Percentiles rank a stretch among this genome's conserved stretches.
Conservation (phyloP, 225 moss, liverwort and hornwort genomes). For the Sphagnum tenellum region DNA sequence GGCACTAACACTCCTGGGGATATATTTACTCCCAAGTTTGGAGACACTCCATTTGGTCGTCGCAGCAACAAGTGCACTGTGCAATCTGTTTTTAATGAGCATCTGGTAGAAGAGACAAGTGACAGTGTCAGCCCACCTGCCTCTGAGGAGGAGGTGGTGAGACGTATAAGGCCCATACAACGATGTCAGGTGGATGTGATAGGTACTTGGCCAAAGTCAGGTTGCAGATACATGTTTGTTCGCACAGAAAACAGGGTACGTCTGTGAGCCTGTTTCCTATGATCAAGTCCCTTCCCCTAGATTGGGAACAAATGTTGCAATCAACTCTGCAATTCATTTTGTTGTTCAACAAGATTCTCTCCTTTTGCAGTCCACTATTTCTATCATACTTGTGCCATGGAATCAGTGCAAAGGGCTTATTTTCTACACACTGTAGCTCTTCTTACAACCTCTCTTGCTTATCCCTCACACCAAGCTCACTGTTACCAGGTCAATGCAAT, state of each 20-base stretch:
- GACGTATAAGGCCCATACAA: slow-evolving; percentile 51
- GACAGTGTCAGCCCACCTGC: slow-evolving; percentile 13
- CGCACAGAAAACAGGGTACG: slow-evolving; percentile 56
- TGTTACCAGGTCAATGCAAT: slow-evolving; percentile 40
- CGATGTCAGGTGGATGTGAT: slow-evolving; percentile 57
- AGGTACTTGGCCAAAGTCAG: slow-evolving; percentile 31
- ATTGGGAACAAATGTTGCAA: too few species aligned
- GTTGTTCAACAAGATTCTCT: too few species aligned
- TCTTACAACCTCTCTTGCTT: not conserved
- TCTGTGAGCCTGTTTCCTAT: not conserved
- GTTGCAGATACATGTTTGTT: slow-evolving; percentile 66
- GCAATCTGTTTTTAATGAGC: slow-evolving; percentile 42
- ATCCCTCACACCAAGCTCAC: not conserved
- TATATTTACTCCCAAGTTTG: slow-evolving; percentile 27
- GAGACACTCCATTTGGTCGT: slow-evolving; percentile 62
- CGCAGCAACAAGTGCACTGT: slow-evolving; percentile 45
- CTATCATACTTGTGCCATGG: too few species aligned
- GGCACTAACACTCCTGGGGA: slow-evolving; percentile 49
- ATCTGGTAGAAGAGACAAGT: slow-evolving; percentile 24
- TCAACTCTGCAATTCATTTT: too few species aligned
- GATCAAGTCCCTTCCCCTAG: too few species aligned
- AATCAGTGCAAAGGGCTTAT: too few species aligned
- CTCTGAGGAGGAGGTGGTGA: slow-evolving; percentile 53
- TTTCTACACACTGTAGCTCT: not conserved
- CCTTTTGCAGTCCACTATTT: too few species aligned